Percentiles rank a stretch among this genome's conserved stretches.
Conservation (phyloP, 805 yeast species). For the Schwanniomyces yamadae region DNA sequence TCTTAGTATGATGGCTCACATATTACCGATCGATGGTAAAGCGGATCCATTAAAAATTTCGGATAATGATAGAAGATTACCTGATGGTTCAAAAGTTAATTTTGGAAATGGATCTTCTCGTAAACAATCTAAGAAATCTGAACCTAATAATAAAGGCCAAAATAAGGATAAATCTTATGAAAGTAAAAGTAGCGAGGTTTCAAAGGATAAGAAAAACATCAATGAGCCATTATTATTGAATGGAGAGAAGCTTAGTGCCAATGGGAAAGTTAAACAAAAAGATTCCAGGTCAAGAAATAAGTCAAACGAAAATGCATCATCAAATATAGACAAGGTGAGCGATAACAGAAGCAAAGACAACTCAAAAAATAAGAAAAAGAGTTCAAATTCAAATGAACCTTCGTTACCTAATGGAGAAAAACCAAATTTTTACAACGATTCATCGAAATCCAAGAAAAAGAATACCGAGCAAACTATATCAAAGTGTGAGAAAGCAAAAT, state of each 20-base stretch:
- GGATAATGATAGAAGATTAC: conserved; percentile 21
- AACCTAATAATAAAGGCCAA: conserved; percentile 4
- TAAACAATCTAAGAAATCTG: conserved; percentile 7
- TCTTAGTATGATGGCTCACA: conserved; percentile 36
- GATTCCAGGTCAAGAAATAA: conserved; percentile 3
- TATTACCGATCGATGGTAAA: conserved; percentile 23
- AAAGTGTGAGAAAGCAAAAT: conserved; percentile 28
- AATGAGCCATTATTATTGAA: background rate
- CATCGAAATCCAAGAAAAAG: conserved; percentile 9
- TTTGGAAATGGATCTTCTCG: conserved; percentile 20
- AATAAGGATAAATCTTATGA: conserved; percentile 3
- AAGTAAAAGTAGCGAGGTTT: background rate
- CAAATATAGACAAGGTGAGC: background rate
- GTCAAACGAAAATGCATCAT: conserved; percentile 6
- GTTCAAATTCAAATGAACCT: conserved; percentile 6
- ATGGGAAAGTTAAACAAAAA: background rate
- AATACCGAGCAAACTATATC: conserved; percentile 18
- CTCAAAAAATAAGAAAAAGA: conserved; percentile 7
- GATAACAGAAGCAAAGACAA: conserved; percentile 5
- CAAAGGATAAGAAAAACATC: background rate
- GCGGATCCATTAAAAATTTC: conserved; percentile 6
- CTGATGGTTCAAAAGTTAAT: conserved; percentile 30
- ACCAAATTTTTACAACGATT: conserved; percentile 23
- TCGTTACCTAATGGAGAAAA: conserved; percentile 30
- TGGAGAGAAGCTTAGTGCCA: background rate